Evolutionary conservation across 345 rosid genomes (phyloP), one percentile per base, ranked within the genome.

Genomic region (Trapa incisa): DNA sequence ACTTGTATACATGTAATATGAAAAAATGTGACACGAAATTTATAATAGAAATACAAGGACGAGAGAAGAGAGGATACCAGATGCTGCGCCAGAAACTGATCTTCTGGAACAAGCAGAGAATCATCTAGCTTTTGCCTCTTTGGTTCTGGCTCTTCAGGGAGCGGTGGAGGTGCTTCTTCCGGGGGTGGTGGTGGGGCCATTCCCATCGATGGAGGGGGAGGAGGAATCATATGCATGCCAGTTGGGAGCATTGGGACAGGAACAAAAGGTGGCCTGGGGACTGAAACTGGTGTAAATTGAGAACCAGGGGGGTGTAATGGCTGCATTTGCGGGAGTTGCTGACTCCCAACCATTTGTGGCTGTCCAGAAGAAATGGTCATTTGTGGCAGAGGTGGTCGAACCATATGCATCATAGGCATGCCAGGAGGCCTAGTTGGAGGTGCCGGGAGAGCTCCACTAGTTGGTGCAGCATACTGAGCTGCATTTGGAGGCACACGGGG

Each of bases 71-170:
- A 11, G 37, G 75, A 58, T 80, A 91, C 97, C 57, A 76, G 92
- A 76, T 85, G 83, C 68, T 83, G 91, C 68, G 92, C 82, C 75
- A 88, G 82, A 75, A 84, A 90, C 72, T 88, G 92, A 47, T 85
- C 92, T 74, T 90, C 97, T 4, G 89, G 89, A 69, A 84, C 73
- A 74, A 93, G 94, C 67, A 72, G 73, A 29, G 88, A 75, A 78
- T 93, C 98, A 69, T 89, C 96, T n/a, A 85, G 84, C 80, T 79
- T 90, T 72, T 84, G 97, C 78, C 89, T 86, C 82, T 90, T 93
- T 60, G 90, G 89, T 75, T 90, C 97, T 3, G 97, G 96, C 76
- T 93, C 98, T 62, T 89, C 96, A 1, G 98, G 98, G 76, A 87
- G 98, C 10, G 98, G 98, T 39, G 96, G 98, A 58, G 91, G 96